phyloP scores from a whole-genome alignment of 2,329 filamentous ascomycete genomes.

The Byssochlamys sp. region DNA sequence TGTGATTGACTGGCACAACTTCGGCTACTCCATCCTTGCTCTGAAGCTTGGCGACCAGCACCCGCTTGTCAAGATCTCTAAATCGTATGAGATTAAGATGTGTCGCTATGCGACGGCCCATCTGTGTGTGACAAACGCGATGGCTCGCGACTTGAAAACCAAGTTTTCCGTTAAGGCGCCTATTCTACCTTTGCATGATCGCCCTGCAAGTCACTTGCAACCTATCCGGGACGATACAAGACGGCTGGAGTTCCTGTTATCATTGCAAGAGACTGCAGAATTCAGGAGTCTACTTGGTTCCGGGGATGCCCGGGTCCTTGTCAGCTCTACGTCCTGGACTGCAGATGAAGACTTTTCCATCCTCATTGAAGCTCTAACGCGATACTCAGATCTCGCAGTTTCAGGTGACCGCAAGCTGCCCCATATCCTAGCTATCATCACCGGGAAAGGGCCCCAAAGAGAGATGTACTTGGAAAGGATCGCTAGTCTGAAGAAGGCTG shows the following conservation, averaged over 20 bases:
- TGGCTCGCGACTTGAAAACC: conserved; percentile 62
- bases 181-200: conserved; percentile 70
- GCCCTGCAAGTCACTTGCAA: conserved; percentile 72
- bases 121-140: conserved; percentile 80
- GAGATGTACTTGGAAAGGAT: conserved; percentile 63
- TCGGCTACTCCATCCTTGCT: conserved; percentile 85
- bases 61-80: conserved; percentile 67
- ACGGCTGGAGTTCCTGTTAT: conserved; percentile 52
- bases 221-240: conserved; percentile 48
- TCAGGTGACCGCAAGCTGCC: conserved; percentile 45
- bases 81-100: conserved; percentile 65
- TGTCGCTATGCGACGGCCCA: conserved; percentile 62
- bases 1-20: conserved; percentile 97
- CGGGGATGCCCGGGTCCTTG: conserved; percentile 58
- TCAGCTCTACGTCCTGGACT: conserved; percentile 95
- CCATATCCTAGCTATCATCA: conserved; percentile 75
- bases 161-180: conserved; percentile 58
- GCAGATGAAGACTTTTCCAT: conserved; percentile 90
- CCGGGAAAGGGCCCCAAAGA: conserved; percentile 82
- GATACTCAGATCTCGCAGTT: conserved; percentile 53
- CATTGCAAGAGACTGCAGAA: conserved; percentile 54
- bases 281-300: conserved; percentile 51
- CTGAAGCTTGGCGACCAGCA: conserved; percentile 55
- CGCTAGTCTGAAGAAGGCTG: conserved; percentile 47
- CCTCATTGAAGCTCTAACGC: conserved; percentile 69